Conservation (phyloP, 441 rosid species). For the Pelargonium myrrhifolium region DNA sequence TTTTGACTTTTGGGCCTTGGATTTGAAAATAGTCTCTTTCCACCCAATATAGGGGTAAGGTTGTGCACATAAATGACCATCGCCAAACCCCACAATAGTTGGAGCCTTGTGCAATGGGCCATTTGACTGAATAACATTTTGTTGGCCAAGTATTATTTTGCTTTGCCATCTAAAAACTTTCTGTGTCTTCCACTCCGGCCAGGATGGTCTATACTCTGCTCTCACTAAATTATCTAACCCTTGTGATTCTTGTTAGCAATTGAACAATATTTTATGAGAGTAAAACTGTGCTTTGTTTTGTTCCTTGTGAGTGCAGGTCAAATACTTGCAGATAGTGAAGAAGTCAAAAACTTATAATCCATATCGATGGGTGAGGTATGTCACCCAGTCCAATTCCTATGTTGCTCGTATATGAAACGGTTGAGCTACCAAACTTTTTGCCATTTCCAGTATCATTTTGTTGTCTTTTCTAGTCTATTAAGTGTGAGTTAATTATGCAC, state of each 20-base stretch:
- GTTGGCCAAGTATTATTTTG: no score
- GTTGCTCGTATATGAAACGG: constrained; percentile 71
- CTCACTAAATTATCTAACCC: not conserved
- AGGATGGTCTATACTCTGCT: not conserved
- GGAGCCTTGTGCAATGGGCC: not conserved
- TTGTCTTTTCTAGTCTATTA: not conserved
- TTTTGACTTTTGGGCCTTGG: no score
- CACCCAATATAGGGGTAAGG: no score
- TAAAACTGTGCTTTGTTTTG: not conserved
- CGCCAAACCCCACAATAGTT: no score
- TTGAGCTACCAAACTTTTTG: not conserved
- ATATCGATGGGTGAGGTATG: constrained; percentile 96
- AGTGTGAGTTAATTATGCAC: no score
- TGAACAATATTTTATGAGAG: not conserved
- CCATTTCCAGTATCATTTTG: no score
- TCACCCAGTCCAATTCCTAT: constrained; percentile 92
- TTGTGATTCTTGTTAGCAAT: not conserved
- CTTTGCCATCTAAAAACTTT: no score
- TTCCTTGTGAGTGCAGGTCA: constrained; percentile 57
- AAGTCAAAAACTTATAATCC: constrained; percentile 74
- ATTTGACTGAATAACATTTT: no score
- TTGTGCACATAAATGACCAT: no score
- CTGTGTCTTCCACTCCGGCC: no score
- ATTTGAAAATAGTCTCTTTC: no score
- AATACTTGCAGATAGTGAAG: constrained; percentile 95